Conservation (phyloP, 495 filamentous ascomycete genomes). For the Immersiella caudata region DNA sequence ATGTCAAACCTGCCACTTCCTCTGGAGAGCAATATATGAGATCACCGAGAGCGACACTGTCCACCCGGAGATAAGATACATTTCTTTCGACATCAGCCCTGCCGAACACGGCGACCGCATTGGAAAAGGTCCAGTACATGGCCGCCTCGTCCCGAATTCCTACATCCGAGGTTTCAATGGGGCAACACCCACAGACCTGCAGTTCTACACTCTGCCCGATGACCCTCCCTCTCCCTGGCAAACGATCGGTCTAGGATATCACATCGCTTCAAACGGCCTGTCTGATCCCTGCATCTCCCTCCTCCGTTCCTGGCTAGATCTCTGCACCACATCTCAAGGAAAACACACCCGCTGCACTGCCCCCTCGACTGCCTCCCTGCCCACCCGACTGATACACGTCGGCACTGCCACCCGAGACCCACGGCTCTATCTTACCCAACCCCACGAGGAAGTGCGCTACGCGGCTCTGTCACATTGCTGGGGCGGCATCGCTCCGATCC, state of each 20-base stretch:
- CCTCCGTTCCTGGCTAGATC: slow-evolving; percentile 1
- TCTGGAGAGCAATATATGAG: neutral
- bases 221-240: neutral
- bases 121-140: neutral
- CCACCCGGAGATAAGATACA: slow-evolving; percentile 1
- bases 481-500: neutral
- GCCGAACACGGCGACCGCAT: neutral
- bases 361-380: neutral
- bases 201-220: slow-evolving; percentile 1
- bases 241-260: neutral
- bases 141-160: slow-evolving; percentile 4
- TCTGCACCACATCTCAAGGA: neutral
- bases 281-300: neutral
- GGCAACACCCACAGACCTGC: neutral
- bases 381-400: slow-evolving; percentile 3
- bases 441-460: neutral
- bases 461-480: slow-evolving; percentile 2
- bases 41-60: neutral
- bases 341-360: neutral
- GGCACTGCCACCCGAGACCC: neutral
- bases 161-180: neutral
- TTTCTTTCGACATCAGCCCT: neutral
- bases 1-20: neutral
- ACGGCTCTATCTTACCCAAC: neutral
- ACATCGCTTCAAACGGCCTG: neutral